A percentile compares a stretch with the other conserved stretches of the same genome.
Conservation (phyloP, 2,329 filamentous ascomycete species). For the Dactylellina parvicollis region DNA sequence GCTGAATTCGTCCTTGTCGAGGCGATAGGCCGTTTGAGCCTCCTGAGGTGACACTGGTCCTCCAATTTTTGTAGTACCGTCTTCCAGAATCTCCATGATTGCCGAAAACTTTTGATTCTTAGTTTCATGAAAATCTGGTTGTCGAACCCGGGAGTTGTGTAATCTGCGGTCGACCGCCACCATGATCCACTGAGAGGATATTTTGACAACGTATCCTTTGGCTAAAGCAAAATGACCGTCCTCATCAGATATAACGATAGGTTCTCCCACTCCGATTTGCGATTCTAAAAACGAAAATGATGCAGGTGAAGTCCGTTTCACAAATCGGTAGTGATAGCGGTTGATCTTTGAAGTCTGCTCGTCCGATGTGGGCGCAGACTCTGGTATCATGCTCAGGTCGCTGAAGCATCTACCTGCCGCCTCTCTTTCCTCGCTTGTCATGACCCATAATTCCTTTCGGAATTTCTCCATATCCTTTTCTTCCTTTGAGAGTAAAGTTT, state of each 20-base stretch:
- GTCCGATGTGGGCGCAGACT: constrained; percentile 73
- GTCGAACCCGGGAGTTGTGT: constrained; percentile 82
- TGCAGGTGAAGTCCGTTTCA: constrained; percentile 70
- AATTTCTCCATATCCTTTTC: constrained; percentile 89
- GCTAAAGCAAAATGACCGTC: constrained; percentile 93
- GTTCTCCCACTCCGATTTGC: constrained; percentile 85
- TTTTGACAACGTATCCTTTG: constrained; percentile 85
- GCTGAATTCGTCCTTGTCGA: constrained; percentile 98
- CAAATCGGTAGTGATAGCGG: constrained; percentile 84
- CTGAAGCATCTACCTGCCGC: constrained; percentile 74
- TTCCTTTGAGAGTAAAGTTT: constrained; percentile 89
- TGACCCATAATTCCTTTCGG: constrained; percentile 92
- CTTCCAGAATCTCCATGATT: constrained; percentile 82
- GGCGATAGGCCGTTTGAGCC: constrained; percentile 73
- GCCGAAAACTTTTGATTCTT: constrained; percentile 87
- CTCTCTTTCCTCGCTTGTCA: constrained; percentile 88
- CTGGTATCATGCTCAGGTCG: constrained; percentile 83
- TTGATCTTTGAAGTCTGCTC: constrained; percentile 82
- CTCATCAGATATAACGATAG: constrained; percentile 96
- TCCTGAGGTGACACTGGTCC: constrained; percentile 61
- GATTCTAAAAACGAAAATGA: constrained; percentile 90
- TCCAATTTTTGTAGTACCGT: constrained; percentile 62
- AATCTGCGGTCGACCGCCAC: constrained; percentile 87
- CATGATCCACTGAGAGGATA: constrained; percentile 71
- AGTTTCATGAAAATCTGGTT: constrained; percentile 77